Conservation (phyloP, 2,329 filamentous ascomycete genomes). For the Teratosphaeriaceae sp. region DNA sequence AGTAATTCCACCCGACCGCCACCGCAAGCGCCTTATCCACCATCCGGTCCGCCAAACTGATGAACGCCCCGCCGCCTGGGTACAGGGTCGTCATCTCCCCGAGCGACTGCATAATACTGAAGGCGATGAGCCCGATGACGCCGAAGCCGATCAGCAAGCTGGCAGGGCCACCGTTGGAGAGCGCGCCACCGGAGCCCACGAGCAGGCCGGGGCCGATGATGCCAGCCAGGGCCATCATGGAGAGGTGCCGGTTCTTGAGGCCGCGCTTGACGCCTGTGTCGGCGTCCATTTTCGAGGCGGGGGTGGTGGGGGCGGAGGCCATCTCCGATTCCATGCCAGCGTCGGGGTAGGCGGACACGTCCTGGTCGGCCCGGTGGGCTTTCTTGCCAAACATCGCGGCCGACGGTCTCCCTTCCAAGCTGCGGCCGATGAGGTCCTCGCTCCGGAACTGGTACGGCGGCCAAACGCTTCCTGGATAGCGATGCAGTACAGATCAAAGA, state of each 20-base stretch:
- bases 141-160: constrained; percentile 67
- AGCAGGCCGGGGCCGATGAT: constrained; percentile 64
- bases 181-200: constrained; percentile 63
- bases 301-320: background rate
- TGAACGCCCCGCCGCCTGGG: constrained; percentile 64
- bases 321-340: background rate
- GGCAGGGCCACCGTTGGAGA: constrained; percentile 63
- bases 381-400: constrained; percentile 3
- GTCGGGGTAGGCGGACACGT: constrained; percentile 6
- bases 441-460: no score
- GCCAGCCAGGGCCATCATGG: constrained; percentile 47
- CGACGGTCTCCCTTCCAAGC: no score
- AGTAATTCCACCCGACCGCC: constrained; percentile 65
- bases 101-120: constrained; percentile 62
- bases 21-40: constrained; percentile 64
- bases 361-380: background rate
- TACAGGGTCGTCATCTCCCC: constrained; percentile 70
- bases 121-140: constrained; percentile 63
- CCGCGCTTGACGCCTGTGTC: constrained; percentile 61
- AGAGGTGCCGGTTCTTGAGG: constrained; percentile 60
- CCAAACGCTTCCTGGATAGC: no score
- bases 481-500: background rate
- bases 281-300: constrained; percentile 39
- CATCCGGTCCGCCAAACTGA: constrained; percentile 63
- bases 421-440: no score